Percentiles rank a stretch among this genome's conserved stretches.
Evolutionary conservation across 2,329 filamentous ascomycete species (phyloP).

Genomic region (Atkinsonella hypoxylon): DNA sequence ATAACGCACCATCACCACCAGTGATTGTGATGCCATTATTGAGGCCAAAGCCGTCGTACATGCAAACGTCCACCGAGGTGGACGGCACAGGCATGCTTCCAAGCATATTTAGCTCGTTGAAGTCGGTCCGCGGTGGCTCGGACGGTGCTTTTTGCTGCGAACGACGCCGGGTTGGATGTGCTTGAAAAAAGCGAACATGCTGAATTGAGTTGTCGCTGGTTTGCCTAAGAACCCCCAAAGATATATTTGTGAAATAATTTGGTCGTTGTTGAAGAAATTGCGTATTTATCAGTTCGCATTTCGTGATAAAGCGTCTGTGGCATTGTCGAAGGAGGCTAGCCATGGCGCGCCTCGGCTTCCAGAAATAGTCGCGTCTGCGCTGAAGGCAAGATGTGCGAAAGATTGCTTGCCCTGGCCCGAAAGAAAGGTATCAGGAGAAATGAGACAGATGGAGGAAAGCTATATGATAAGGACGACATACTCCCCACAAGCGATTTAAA

Average conservation of each 20-base stretch:
- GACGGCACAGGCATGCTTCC: constrained; percentile 63
- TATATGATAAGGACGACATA: no score
- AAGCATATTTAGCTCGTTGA: constrained; percentile 67
- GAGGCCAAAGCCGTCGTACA: constrained; percentile 72
- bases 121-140: constrained; percentile 42
- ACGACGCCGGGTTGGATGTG: constrained; percentile 5
- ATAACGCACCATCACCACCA: constrained; percentile 59
- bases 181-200: constrained; percentile 9
- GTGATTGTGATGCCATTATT: constrained; percentile 66
- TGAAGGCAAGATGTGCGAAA: background rate
- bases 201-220: background rate
- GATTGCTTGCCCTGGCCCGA: no score
- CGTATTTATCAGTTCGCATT: background rate
- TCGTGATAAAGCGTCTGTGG: background rate
- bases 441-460: no score
- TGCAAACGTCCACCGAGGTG: constrained; percentile 73
- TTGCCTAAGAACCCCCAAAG: background rate
- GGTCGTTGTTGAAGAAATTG: constrained; percentile 1
- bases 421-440: background rate
- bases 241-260: background rate
- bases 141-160: constrained; percentile 15
- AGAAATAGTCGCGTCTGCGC: background rate
- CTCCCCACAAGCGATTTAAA: no score
- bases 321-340: constrained; percentile 2
- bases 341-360: background rate